Conservation (phyloP, 169 alveolate species). For the Plasmodium malariae region DNA sequence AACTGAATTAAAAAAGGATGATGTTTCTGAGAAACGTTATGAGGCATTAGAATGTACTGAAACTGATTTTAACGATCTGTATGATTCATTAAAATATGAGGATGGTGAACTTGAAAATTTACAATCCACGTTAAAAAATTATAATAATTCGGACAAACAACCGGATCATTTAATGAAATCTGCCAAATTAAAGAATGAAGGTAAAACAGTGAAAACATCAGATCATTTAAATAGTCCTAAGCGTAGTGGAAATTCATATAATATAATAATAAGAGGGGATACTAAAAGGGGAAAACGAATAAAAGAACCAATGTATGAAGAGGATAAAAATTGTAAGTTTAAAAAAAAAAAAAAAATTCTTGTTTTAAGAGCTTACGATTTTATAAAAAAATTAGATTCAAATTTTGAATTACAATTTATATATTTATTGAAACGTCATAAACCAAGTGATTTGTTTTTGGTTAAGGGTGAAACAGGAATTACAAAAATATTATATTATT, state of each 20-base stretch:
- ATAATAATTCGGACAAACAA: background rate
- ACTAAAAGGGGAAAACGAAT: too few relatives aligned
- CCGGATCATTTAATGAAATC: background rate
- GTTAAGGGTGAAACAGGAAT: background rate
- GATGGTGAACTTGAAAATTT: background rate
- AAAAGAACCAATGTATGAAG: too few relatives aligned
- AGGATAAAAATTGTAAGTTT: background rate
- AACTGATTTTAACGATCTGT: background rate
- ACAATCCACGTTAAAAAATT: background rate
- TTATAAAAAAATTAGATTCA: slow-evolving; percentile 9
- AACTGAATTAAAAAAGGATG: background rate
- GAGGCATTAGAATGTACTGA: background rate
- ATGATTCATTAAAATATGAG: slow-evolving; percentile 10
- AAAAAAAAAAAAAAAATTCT: background rate
- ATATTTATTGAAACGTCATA: background rate
- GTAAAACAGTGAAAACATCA: too few relatives aligned
- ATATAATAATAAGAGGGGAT: too few relatives aligned
- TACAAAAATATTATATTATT: background rate
- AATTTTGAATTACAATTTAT: slow-evolving; percentile 17
- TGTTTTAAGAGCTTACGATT: background rate
- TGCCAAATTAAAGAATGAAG: background rate
- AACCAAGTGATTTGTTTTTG: background rate
- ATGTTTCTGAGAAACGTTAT: background rate
- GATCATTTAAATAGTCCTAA: too few relatives aligned
- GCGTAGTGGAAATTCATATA: too few relatives aligned